Percentiles rank a stretch among this genome's conserved stretches.
These are phyloP conservation scores for Novymonas esmeraldas DNA, from an alignment of 208 protist species.

Conservation along the genomic window DNA sequence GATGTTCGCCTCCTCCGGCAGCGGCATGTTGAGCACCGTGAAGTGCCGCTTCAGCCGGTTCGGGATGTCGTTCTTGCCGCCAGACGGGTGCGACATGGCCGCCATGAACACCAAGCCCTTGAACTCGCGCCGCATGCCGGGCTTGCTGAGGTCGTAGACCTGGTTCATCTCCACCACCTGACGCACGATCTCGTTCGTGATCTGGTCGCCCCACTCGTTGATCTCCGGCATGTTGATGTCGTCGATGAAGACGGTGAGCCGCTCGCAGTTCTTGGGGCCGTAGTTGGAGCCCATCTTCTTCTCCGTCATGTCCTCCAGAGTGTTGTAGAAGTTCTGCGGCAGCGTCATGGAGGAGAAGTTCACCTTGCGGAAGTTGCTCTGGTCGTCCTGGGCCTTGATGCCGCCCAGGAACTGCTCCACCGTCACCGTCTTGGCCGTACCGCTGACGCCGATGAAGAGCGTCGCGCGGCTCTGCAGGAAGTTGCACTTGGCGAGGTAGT, in stretches of 20 bases:
- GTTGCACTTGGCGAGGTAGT: slow-evolving; percentile 93
- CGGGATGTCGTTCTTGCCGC: slow-evolving; percentile 98
- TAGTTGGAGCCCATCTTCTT: slow-evolving; percentile 95
- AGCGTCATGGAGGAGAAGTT: slow-evolving; percentile 96
- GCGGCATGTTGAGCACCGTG: slow-evolving; percentile 96
- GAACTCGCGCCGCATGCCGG: slow-evolving; percentile 95
- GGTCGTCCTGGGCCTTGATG: slow-evolving; percentile 74
- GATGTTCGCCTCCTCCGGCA: slow-evolving; percentile 94
- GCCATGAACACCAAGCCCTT: slow-evolving; percentile 96
- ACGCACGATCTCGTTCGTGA: slow-evolving; percentile 96
- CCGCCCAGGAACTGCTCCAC: slow-evolving; percentile 92
- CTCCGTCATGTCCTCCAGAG: slow-evolving; percentile 94
- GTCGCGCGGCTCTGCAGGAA: slow-evolving; percentile 84
- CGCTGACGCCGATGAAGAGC: slow-evolving; percentile 93
- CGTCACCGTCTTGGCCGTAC: slow-evolving; percentile 96
- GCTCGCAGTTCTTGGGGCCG: slow-evolving; percentile 93
- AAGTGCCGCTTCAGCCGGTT: slow-evolving; percentile 98
- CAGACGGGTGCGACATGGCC: slow-evolving; percentile 97
- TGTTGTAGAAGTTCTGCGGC: slow-evolving; percentile 93
- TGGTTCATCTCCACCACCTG: slow-evolving; percentile 91
- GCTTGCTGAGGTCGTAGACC: slow-evolving; percentile 88
- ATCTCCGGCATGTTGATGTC: slow-evolving; percentile 97
- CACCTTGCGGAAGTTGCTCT: slow-evolving; percentile 92
- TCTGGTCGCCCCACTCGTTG: slow-evolving; percentile 96
- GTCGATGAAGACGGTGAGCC: slow-evolving; percentile 94